phyloP scores from a whole-genome alignment of 148 eudicot genomes.

The Rhododendron henanense region DNA sequence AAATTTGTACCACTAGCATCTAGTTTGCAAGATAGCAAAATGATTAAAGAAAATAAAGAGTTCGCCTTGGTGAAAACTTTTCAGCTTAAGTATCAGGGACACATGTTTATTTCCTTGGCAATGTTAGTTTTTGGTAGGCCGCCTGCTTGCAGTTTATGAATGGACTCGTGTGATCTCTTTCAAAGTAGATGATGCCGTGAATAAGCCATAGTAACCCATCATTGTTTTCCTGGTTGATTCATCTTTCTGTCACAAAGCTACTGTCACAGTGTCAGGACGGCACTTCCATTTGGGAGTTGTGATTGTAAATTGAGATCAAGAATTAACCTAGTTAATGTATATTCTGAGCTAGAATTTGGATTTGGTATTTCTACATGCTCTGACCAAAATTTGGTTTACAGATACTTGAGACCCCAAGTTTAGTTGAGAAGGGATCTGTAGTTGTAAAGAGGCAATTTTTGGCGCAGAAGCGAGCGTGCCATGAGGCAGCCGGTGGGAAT shows the following conservation, averaged over 20 bases:
- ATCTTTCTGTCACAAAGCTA: neutral
- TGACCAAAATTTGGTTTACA: conserved; percentile 12
- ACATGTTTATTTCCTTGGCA: neutral
- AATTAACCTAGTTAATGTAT: neutral
- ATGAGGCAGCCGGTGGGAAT: conserved; percentile 1
- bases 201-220: neutral
- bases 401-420: conserved; percentile 58
- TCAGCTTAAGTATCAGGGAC: neutral
- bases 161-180: neutral
- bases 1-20: neutral
- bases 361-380: neutral
- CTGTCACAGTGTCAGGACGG: neutral
- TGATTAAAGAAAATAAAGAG: neutral
- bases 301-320: neutral
- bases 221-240: neutral
- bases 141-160: neutral
- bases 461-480: conserved; percentile 22
- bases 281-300: neutral
- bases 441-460: conserved; percentile 41
- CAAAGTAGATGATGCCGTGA: neutral
- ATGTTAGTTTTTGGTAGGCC: neutral
- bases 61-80: neutral
- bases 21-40: neutral
- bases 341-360: neutral
- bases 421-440: conserved; percentile 45